Evolutionary conservation across 2,329 filamentous ascomycete genomes (phyloP).

Genomic region (Aspergillus floridensis): DNA sequence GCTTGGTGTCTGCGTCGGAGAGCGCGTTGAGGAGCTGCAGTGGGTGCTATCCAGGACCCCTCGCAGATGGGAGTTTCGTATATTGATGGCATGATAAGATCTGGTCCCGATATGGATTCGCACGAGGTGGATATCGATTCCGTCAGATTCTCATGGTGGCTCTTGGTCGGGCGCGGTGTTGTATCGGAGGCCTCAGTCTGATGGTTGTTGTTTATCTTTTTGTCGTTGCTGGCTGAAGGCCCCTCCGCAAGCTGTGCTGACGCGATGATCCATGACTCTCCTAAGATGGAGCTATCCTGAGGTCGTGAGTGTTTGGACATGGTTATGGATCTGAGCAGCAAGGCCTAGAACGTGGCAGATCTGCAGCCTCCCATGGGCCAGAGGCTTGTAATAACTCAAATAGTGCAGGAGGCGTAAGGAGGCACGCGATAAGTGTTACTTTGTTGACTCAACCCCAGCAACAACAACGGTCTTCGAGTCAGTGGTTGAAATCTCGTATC

Average conservation of each 20-base stretch:
- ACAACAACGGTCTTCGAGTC: not conserved
- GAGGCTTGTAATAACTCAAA: not conserved
- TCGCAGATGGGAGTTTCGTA: conserved; percentile 34
- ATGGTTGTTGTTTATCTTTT: conserved; percentile 1
- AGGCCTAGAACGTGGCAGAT: not conserved
- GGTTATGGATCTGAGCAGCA: not conserved
- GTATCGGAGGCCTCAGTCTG: conserved; percentile 10
- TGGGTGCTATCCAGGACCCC: conserved; percentile 34
- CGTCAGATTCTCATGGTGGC: conserved; percentile 14
- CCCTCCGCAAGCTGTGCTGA: conserved; percentile 18
- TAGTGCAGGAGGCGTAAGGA: no score
- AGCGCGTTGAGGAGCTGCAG: conserved; percentile 18
- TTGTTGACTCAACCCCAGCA: not conserved
- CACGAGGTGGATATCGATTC: conserved; percentile 25
- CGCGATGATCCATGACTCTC: conserved; percentile 41
- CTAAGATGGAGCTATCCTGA: conserved; percentile 23
- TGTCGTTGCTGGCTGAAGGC: not conserved
- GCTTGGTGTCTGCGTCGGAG: conserved; percentile 27
- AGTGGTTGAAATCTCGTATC: not conserved
- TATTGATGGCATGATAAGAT: conserved; percentile 43
- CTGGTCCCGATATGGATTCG: conserved; percentile 35
- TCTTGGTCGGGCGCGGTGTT: conserved; percentile 9
- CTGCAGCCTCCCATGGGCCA: not conserved
- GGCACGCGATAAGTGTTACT: not conserved
- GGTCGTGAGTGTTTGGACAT: conserved; percentile 12